Evolutionary conservation across 768 basidiomycete species (phyloP).

Genomic region (Auriscalpium vulgare): DNA sequence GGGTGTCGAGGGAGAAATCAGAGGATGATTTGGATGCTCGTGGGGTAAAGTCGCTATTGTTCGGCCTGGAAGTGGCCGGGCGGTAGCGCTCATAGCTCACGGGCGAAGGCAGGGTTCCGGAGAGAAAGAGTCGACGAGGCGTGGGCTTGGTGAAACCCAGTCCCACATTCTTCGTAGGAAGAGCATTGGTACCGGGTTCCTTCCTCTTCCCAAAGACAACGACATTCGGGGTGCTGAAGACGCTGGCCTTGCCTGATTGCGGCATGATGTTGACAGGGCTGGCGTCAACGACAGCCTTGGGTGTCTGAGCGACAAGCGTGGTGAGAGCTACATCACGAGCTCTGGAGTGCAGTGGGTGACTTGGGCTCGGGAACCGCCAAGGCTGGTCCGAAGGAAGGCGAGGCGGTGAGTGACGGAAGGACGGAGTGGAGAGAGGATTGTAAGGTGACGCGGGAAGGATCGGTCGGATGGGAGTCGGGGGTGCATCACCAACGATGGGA

Average conservation of each 20-base stretch:
- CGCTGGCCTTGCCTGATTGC: constrained; percentile 28
- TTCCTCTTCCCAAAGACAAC: constrained; percentile 10
- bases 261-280: constrained; percentile 25
- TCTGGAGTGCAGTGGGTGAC: constrained; percentile 63
- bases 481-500: constrained; percentile 3
- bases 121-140: constrained; percentile 32
- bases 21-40: not conserved
- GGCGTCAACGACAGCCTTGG: constrained; percentile 24
- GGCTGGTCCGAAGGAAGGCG: constrained; percentile 73
- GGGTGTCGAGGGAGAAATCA: not conserved
- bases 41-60: not conserved
- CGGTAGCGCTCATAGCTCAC: constrained; percentile 19
- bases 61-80: constrained; percentile 32
- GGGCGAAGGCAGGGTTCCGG: constrained; percentile 25
- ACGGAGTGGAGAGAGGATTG: constrained; percentile 64
- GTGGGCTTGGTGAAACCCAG: constrained; percentile 20
- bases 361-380: constrained; percentile 76
- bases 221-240: constrained; percentile 28
- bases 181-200: not conserved
- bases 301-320: constrained; percentile 40
- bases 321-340: constrained; percentile 58
- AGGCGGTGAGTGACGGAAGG: constrained; percentile 71
- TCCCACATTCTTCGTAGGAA: constrained; percentile 7
- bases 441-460: constrained; percentile 63
- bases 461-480: constrained; percentile 21